Base-by-base conservation (phyloP, 352 stramenopile genomes). In the Pythium rhizo-oryzae region DNA sequence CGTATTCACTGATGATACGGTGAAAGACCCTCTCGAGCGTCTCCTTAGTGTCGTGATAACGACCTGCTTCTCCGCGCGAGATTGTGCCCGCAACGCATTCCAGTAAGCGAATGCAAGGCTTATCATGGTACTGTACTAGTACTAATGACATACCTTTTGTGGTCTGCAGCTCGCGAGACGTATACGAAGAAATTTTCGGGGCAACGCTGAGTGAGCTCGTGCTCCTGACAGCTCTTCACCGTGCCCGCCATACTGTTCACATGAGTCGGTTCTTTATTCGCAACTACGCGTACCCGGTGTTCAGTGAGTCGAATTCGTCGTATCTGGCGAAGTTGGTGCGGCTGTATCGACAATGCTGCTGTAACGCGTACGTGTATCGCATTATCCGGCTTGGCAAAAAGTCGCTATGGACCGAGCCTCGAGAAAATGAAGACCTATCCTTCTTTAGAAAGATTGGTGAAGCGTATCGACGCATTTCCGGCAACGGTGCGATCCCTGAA, bases 301-400 rank as follows among this genome's bases (percentile, higher is more conserved):
- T 64, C 18, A 44, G 19, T 12, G 66, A 75, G 7, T 0, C 19
- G 0, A 61, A 65, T 37, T 19, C 33, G 4, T 16, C 33, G 5
- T 16, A 56, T 15, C 18, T 62, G 8, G 30, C 44, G 4, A 54
- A 51, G 11, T 35, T 71, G 21, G 13, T 75, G 35, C 62, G 59
- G n/a, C 25, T 67, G 12, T 75, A 75, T 53, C 62, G 69, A n/a
- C 58, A 35, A 3, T 65, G 62, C 30, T 68, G 61, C 50, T 75
- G 69, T 47, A 75, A 75, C 33, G 58, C 63, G 8, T 55, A 43
- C 21, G 50, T 71, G 6, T 75, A 71, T 28, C 69, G 69, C 2
- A 65, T 75, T 21, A 62, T 75, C 13, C 69, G 69, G 11, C 54
- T 75, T 1, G 62, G 69, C 6, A 60, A 65, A 6, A 71, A 65